Conservation (phyloP, 2,329 filamentous ascomycete genomes). For the Fusarium annulatum region DNA sequence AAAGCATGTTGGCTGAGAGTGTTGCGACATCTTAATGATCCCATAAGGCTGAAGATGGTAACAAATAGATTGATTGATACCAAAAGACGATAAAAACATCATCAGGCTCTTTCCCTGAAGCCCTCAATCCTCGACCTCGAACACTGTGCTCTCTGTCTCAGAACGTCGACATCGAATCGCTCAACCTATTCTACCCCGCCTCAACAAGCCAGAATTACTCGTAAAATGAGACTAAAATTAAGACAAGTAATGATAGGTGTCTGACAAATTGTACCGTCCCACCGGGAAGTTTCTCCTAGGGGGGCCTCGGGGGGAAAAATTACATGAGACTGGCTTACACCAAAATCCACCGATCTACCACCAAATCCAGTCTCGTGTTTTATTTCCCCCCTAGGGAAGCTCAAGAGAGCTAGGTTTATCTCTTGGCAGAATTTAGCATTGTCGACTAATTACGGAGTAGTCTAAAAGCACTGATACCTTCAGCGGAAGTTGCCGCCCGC, state of each 20-base stretch:
- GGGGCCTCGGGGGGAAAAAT: not conserved
- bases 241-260: not conserved
- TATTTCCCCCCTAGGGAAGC: not conserved
- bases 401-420: not conserved
- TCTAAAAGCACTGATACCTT: not conserved
- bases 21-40: constrained; percentile 6
- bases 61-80: not conserved
- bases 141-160: not conserved
- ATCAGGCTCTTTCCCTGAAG: not conserved
- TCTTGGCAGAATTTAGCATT: constrained; percentile 12
- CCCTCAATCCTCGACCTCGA: not conserved
- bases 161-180: not conserved
- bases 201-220: constrained; percentile 1
- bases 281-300: constrained; percentile 9
- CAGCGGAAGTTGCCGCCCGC: constrained; percentile 11
- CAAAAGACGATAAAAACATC: not conserved
- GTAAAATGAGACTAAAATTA: constrained; percentile 7
- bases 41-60: constrained; percentile 25
- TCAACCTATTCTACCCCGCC: constrained; percentile 13
- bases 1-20: constrained; percentile 9
- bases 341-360: no score
- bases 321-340: no score
- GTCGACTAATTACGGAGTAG: not conserved
- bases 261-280: constrained; percentile 15
- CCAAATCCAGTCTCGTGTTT: no score